A percentile compares a stretch with the other conserved stretches of the same genome.
These are phyloP conservation scores for Petasospora rhodanensis DNA, from an alignment of 1,139 yeast species.

Conservation along the genomic window DNA sequence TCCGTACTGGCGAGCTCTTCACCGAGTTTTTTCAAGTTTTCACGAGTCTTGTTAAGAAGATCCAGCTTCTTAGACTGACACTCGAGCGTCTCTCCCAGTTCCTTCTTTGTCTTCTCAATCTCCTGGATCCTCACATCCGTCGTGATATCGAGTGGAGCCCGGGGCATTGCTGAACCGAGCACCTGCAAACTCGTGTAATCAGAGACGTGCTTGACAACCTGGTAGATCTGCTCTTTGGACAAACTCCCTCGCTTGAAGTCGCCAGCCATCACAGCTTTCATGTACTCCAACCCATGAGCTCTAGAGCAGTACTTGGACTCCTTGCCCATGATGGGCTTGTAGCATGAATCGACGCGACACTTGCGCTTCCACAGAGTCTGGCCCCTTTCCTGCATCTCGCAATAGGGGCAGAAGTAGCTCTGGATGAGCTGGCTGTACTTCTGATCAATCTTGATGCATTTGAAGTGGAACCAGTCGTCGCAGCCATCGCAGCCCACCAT, in stretches of 20 bases:
- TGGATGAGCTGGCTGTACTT: conserved; percentile 54
- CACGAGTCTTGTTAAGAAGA: conserved; percentile 20
- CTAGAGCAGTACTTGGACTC: conserved; percentile 69
- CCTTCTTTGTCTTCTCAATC: conserved; percentile 16
- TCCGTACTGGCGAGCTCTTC: conserved; percentile 17
- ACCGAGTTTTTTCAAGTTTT: conserved; percentile 29
- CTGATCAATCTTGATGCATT: conserved; percentile 61
- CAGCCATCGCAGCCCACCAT: conserved; percentile 96
- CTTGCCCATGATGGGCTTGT: conserved; percentile 44
- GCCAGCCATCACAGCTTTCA: conserved; percentile 27
- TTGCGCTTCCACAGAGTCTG: conserved; percentile 28
- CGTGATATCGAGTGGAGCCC: conserved; percentile 32
- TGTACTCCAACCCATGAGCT: conserved; percentile 64
- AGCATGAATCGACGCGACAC: conserved; percentile 62
- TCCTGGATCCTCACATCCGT: conserved; percentile 24
- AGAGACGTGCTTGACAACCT: conserved; percentile 25
- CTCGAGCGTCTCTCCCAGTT: conserved; percentile 17
- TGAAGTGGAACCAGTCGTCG: conserved; percentile 92
- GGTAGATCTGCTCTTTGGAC: conserved; percentile 20
- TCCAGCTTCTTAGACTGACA: conserved; percentile 14
- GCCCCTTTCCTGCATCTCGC: conserved; percentile 45
- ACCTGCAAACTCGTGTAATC: conserved; percentile 30
- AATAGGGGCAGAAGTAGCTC: conserved; percentile 70
- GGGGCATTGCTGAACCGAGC: conserved; percentile 34
- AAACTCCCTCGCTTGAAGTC: conserved; percentile 13